Evolutionary conservation across 2,329 filamentous ascomycete species (phyloP), one percentile per base, ranked within the genome.

Genomic region (Fusarium verrucosum): DNA sequence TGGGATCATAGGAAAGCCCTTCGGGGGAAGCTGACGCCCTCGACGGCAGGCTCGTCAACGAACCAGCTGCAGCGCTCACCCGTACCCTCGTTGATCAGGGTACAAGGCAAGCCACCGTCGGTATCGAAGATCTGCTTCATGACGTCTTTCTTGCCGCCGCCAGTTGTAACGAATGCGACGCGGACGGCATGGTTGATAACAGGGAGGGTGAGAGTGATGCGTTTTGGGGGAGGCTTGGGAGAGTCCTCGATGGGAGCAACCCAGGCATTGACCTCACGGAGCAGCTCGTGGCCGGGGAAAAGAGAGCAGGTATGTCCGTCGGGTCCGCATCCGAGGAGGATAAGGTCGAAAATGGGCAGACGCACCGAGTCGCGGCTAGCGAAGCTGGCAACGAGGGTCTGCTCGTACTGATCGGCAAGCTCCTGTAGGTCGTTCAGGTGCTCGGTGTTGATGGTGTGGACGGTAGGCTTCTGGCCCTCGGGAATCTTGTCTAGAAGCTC

Each of bases 241-340:
- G 92, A 96, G 81, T 98, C 92, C 73, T 90, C 88, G 74, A 97
- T 96, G 41, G 92, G 87, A 14, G 94, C 90, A 38, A 98, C 92
- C 95, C 95, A 99, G 50, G 94, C 92, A 72, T 89, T 89, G 32
- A 87, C 87, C 81, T 98, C 94, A 66, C 93, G 88, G 68, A 98
- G 85, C 50, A 98, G 85, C 57, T 89, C 86, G 75, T 97, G 94
- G 52, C 90, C 90, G 7, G 95, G 95, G 83, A 99, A 99, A 49
- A 99, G 83, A 71, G 91, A 95, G 88, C 95, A 98, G 30, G 95
- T 98, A 81, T 99, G 95, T 49, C 95, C 95, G 77, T 98, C 95
- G 14, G 95, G 94, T 0, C 95, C 95, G 76, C 92, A 96, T 72
- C 95, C 95, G 37, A 99, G 88, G 37, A 99, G 87, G 52, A 99